These are phyloP conservation scores for Aureobasidium melanogenum DNA, from an alignment of 2,329 filamentous ascomycete species.

Conservation along the genomic window DNA sequence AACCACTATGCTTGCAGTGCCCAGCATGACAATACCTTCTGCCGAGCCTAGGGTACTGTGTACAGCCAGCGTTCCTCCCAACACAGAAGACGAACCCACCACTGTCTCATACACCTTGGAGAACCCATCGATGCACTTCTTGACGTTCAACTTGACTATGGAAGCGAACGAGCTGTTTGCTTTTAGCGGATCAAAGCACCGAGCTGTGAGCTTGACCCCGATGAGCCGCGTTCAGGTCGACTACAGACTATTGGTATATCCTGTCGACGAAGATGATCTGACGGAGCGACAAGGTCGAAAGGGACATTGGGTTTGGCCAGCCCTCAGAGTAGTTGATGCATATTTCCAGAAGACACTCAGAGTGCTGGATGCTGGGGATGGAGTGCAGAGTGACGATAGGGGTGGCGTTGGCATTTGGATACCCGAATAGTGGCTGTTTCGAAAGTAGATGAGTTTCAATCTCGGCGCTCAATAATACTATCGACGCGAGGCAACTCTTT, in stretches of 20 bases:
- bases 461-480: neutral
- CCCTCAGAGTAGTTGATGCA: slow-evolving; percentile 71
- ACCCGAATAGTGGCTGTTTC: neutral
- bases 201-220: slow-evolving; percentile 71
- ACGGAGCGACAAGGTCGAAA: slow-evolving; percentile 10
- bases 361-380: slow-evolving; percentile 70
- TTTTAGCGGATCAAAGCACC: slow-evolving; percentile 80
- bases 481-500: neutral
- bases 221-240: slow-evolving; percentile 65
- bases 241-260: slow-evolving; percentile 60
- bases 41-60: slow-evolving; percentile 78
- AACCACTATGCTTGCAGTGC: slow-evolving; percentile 63
- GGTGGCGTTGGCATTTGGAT: slow-evolving; percentile 39
- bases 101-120: slow-evolving; percentile 61
- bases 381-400: slow-evolving; percentile 49
- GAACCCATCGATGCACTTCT: slow-evolving; percentile 88
- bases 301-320: slow-evolving; percentile 62
- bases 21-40: slow-evolving; percentile 69
- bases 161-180: slow-evolving; percentile 88
- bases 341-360: slow-evolving; percentile 89
- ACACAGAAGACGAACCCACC: neutral
- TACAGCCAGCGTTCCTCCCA: slow-evolving; percentile 28
- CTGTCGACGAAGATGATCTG: slow-evolving; percentile 21
- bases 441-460: neutral
- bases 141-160: slow-evolving; percentile 88